Evolutionary conservation across 495 filamentous ascomycete genomes (phyloP), one percentile per base, ranked within the genome.

Genomic region (Lophiotrema nucula): DNA sequence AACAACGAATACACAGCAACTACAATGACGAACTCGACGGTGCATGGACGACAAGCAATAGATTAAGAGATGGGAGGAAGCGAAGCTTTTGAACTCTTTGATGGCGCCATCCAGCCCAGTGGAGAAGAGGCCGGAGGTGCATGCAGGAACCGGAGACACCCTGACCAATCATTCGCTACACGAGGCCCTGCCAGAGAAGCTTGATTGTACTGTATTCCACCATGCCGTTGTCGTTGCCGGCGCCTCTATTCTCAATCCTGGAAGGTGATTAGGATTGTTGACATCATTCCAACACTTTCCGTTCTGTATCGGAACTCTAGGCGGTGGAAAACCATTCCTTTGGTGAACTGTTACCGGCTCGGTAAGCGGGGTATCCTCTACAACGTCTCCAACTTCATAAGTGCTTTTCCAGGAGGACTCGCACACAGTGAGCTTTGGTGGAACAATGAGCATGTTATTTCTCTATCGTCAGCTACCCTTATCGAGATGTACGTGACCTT

Each of bases 131-230:
- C 4, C 11, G 13, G 22, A 47, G 22, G 18, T 11, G 22, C 44
- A 8, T 12, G 46, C 46, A 48, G 46, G 23, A 48, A 28, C 46
- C 46, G 46, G 13, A 13, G 10, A 15, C 22, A 28, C 31, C 46
- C 46, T 48, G 24, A 19, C 46, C 46, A 48, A 48, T 48, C 46
- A 31, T 48, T 48, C 23, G 13, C 6, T n/a, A 13, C 15, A 3
- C 13, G 46, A 31, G 3, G 46, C 2, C 11, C 2, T 13, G 22
- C 8, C 16, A 11, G 18, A 16, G 16, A 47, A 47, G 44, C 44
- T 47, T 47, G 22, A 25, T 47, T 22, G 44, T 11, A 47, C 44
- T 10, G n/a, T n/a, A n/a, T n/a, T n/a, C n/a, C n/a, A n/a, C n/a
- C n/a, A n/a, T n/a, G n/a, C n/a, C n/a, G n/a, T n/a, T n/a, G 10